These are phyloP conservation scores for Ophiocordyceps camponoti-leonardi DNA, from an alignment of 2,329 filamentous ascomycete genomes.

Conservation along the genomic window DNA sequence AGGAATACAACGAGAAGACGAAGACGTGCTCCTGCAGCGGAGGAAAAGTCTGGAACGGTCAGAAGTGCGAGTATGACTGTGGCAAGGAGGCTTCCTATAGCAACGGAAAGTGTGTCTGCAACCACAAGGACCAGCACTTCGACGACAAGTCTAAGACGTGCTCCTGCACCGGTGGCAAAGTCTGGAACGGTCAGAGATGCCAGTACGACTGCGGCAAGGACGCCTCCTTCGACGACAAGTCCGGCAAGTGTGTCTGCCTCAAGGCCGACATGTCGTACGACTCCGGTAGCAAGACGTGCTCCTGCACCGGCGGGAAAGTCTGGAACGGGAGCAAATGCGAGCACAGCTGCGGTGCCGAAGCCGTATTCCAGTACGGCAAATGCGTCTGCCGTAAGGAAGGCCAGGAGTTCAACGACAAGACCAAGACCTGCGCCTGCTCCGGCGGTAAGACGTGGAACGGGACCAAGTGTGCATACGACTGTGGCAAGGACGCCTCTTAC, in stretches of 20 bases:
- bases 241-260: conserved; percentile 1
- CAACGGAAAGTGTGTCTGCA: not conserved
- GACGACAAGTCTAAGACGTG: not conserved
- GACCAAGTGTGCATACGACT: conserved; percentile 1
- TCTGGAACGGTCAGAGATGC: conserved; percentile 1
- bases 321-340: conserved; percentile 2
- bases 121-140: not conserved
- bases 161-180: not conserved
- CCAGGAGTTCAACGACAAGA: not conserved
- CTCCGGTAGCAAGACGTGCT: conserved; percentile 1
- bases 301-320: not conserved
- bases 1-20: not conserved
- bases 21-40: not conserved
- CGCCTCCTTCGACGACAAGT: not conserved
- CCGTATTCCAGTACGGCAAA: not conserved
- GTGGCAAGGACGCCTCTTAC: conserved; percentile 2
- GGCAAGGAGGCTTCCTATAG: not conserved
- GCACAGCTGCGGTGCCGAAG: conserved; percentile 2
- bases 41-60: not conserved
- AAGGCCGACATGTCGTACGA: conserved; percentile 1
- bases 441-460: conserved; percentile 1
- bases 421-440: conserved; percentile 2
- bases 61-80: not conserved
- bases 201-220: conserved; percentile 1
- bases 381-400: conserved; percentile 1